phyloP scores from a whole-genome alignment of 2,329 filamentous ascomycete genomes.

The Trematosphaeria pertusa region DNA sequence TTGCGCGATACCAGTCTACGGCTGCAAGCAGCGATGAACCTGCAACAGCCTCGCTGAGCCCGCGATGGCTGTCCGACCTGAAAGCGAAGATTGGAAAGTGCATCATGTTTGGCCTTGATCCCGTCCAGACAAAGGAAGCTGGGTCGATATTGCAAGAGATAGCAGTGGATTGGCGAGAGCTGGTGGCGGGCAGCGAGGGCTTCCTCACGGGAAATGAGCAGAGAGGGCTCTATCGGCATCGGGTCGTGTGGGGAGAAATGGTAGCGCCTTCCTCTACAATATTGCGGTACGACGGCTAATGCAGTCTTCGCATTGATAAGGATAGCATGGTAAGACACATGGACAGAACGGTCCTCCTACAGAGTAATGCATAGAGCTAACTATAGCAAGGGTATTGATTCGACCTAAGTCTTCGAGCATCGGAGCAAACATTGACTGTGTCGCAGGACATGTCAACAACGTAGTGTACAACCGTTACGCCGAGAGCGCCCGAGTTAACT shows the following conservation, averaged over 20 bases:
- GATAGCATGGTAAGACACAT: conserved; percentile 61
- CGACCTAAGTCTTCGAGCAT: conserved; percentile 3
- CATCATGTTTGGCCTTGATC: conserved; percentile 73
- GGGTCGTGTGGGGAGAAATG: conserved; percentile 87
- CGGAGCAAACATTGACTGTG: conserved; percentile 27
- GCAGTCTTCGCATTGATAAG: no score
- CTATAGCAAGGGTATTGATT: conserved; percentile 20
- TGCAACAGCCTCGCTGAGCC: conserved; percentile 46
- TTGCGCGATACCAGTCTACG: conserved; percentile 19
- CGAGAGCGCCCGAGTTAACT: conserved; percentile 81
- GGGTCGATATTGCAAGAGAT: conserved; percentile 66
- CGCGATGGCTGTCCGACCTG: conserved; percentile 74
- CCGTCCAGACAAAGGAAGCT: conserved; percentile 64
- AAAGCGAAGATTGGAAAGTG: conserved; percentile 75
- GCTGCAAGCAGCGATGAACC: conserved; percentile 19
- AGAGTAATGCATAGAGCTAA: conserved; percentile 21
- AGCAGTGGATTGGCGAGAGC: conserved; percentile 71
- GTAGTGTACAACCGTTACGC: conserved; percentile 83
- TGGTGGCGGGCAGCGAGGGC: conserved; percentile 77
- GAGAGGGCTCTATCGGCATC: conserved; percentile 68
- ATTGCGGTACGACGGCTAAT: conserved; percentile 30
- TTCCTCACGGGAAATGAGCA: conserved; percentile 70
- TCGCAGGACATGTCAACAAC: conserved; percentile 81
- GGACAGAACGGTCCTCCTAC: conserved; percentile 15
- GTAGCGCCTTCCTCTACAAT: conserved; percentile 54